These are phyloP conservation scores for Phytophthora hybrid DNA, from an alignment of 352 stramenopile species.

Conservation along the genomic window DNA sequence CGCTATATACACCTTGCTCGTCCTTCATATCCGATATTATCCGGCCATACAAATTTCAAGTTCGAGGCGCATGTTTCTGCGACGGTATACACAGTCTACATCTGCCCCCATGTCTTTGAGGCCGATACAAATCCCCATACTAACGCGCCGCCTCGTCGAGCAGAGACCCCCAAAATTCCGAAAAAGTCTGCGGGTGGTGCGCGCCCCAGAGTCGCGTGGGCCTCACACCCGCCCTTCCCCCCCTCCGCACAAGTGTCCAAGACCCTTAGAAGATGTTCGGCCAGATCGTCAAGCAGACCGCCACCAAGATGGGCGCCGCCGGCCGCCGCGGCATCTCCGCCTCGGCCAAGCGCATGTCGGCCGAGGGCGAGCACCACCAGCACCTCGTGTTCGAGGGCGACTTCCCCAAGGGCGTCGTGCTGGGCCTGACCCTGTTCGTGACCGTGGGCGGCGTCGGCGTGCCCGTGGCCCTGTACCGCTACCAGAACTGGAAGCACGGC, in stretches of 20 bases:
- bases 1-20: background rate
- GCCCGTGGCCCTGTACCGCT: slow-evolving; percentile 72
- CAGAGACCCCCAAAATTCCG: slow-evolving; percentile 21
- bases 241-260: slow-evolving; percentile 26
- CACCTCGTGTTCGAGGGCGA: slow-evolving; percentile 87
- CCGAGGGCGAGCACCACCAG: slow-evolving; percentile 85
- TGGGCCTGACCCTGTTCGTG: slow-evolving; percentile 64
- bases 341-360: slow-evolving; percentile 79
- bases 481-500: slow-evolving; percentile 92
- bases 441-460: slow-evolving; percentile 71
- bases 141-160: background rate
- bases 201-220: background rate
- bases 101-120: slow-evolving; percentile 18
- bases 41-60: slow-evolving; percentile 5
- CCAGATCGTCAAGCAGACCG: slow-evolving; percentile 77
- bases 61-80: slow-evolving; percentile 39
- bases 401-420: slow-evolving; percentile 79
- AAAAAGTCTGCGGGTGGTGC: slow-evolving; percentile 40
- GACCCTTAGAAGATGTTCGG: slow-evolving; percentile 50
- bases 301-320: slow-evolving; percentile 63
- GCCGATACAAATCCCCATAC: slow-evolving; percentile 8
- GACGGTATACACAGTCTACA: slow-evolving; percentile 36
- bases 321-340: slow-evolving; percentile 76
- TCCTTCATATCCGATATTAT: slow-evolving; percentile 7
- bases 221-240: slow-evolving; percentile 30